Evolutionary conservation across 1,284 basidiomycete species (phyloP).

Genomic region (Trichosporon inkin): DNA sequence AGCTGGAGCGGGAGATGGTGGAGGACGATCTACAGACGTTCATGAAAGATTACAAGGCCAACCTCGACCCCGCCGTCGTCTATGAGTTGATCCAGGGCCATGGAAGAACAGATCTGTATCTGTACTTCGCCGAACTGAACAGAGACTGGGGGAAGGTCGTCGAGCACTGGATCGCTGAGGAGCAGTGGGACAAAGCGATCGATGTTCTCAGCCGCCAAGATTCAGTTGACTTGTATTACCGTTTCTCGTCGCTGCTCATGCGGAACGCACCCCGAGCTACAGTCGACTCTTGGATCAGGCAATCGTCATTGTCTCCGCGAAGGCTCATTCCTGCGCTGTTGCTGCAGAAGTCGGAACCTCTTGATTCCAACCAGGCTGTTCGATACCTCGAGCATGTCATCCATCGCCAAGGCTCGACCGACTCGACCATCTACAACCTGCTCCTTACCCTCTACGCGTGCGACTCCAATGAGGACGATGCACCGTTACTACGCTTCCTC

Average conservation of each 20-base stretch:
- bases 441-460: constrained; percentile 80
- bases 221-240: constrained; percentile 85
- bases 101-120: constrained; percentile 84
- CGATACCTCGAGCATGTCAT: constrained; percentile 82
- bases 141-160: constrained; percentile 81
- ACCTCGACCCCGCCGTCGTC: constrained; percentile 76
- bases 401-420: constrained; percentile 65
- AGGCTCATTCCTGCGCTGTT: constrained; percentile 86
- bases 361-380: constrained; percentile 69
- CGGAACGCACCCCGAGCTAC: constrained; percentile 80
- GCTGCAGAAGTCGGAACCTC: constrained; percentile 58
- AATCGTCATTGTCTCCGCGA: constrained; percentile 70
- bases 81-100: constrained; percentile 92
- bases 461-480: constrained; percentile 60
- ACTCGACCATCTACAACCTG: constrained; percentile 88
- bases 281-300: constrained; percentile 86
- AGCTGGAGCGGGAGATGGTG: constrained; percentile 72
- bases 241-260: constrained; percentile 82
- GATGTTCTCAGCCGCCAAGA: constrained; percentile 81
- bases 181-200: constrained; percentile 87
- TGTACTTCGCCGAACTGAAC: constrained; percentile 80
- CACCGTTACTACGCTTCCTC: constrained; percentile 77
- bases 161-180: constrained; percentile 88
- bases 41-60: constrained; percentile 83
- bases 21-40: constrained; percentile 92